Base-by-base conservation (phyloP, 1,284 basidiomycete genomes). In the Porogramme epimiltina region DNA sequence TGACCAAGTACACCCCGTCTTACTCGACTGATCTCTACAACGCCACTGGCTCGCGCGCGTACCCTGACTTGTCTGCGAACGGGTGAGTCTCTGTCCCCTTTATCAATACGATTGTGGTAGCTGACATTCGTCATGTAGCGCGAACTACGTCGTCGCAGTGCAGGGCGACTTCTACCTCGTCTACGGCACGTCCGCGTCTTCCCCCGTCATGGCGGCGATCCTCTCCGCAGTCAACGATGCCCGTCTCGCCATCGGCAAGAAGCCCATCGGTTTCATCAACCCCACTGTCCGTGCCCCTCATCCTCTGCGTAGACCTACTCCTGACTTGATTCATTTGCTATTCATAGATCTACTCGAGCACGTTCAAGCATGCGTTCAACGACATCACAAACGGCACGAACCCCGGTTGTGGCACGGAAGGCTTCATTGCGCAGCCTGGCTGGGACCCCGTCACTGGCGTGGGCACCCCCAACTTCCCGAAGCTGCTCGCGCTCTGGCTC, bases 211-310 rank as follows among this genome's bases (percentile, higher is more conserved):
- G 9, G 74, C 79, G 15, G 77, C 70, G 2, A 69, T 87, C 45
- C 62, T 87, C 2, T 72, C 81, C 1, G 72, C 85, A 58, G 66
- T 85, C 24, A 84, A 84, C 54, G 81, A 84, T 64, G 75, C 72
- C 61, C 75, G 75, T 22, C 65, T 85, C 38, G 66, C 78, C 0
- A 61, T 68, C 19, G 75, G 76, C 34, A 74, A 77, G 61, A 42
- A 72, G 11, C 66, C 80, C 3, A 72, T 84, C 33, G 82, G 82
- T 1, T 49, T 49, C 42, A 43, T 49, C 18, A 37, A 47, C 11
- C 81, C 34, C 2, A 43, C 26, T 18, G 34, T 37, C 9, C 34
- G 34, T 37, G 16, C n/a, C n/a, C n/a, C n/a, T 10, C 8, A 6
- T 6, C n/a, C n/a, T n/a, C 36, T 36, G 25, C 13, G 45, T 16